Percentiles rank a stretch among this genome's conserved stretches.
Conservation (phyloP, 345 rosid species). For the Salix caprea region DNA sequence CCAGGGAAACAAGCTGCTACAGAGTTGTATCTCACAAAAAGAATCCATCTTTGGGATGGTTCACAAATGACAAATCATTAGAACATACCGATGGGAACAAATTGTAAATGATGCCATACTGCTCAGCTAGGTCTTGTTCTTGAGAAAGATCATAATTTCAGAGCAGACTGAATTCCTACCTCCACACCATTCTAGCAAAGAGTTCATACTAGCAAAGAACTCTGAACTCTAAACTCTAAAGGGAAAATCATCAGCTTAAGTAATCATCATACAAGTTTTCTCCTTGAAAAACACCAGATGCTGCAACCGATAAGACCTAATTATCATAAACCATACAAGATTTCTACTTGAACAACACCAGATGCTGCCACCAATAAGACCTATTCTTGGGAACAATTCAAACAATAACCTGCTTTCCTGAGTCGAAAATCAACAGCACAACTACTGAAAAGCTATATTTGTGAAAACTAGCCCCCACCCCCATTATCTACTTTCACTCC, state of each 20-base stretch:
- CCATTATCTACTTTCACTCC: not conserved
- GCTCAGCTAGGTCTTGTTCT: too few species aligned
- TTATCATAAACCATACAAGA: not conserved
- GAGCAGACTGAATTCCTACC: not conserved
- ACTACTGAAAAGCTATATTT: not conserved
- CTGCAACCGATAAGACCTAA: not conserved
- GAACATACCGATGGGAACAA: not conserved
- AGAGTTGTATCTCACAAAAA: not conserved
- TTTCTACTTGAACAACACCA: not conserved
- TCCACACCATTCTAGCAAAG: not conserved
- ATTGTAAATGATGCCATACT: not conserved
- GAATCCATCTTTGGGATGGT: not conserved
- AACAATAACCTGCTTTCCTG: not conserved
- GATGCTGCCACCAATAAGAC: not conserved
- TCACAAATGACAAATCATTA: not conserved
- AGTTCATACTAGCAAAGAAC: not conserved
- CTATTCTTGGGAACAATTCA: too few species aligned
- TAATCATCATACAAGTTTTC: not conserved
- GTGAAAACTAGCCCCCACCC: not conserved
- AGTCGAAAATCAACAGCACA: not conserved
- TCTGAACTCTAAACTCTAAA: not conserved
- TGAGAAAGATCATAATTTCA: too few species aligned
- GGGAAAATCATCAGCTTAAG: not conserved
- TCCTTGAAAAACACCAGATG: not conserved
- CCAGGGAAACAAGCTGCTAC: not conserved